A percentile compares a stretch with the other conserved stretches of the same genome.
These are phyloP conservation scores for Apiospora kogelbergensis DNA, from an alignment of 2,329 filamentous ascomycete species.

Conservation along the genomic window DNA sequence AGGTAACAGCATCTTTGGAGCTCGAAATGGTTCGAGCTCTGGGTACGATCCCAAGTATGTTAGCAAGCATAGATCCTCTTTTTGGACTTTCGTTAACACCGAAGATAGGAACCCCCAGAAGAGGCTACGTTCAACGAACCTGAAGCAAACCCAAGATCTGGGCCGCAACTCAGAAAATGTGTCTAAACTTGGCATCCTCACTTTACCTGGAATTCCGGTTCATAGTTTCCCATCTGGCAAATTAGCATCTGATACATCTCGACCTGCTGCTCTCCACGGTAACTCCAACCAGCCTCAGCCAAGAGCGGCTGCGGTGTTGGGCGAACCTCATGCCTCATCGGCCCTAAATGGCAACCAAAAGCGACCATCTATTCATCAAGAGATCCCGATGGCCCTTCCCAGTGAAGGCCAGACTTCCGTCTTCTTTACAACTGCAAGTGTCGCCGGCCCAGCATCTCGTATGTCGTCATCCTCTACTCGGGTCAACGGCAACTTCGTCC, in stretches of 20 bases:
- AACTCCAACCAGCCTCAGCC: not conserved
- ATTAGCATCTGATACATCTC: not conserved
- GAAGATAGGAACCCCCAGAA: not conserved
- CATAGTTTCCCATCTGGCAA: not conserved
- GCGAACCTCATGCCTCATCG: not conserved
- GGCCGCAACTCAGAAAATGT: not conserved
- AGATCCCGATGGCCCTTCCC: not conserved
- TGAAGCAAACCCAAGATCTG: not conserved
- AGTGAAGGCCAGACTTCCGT: not conserved
- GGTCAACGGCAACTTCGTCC: not conserved
- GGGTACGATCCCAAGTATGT: not conserved
- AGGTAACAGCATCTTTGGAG: not conserved
- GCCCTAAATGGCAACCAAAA: not conserved
- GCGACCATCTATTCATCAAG: not conserved
- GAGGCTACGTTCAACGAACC: not conserved
- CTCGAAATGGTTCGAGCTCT: too few relatives aligned
- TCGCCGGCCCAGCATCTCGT: not conserved
- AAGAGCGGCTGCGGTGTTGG: not conserved
- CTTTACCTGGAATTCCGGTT: not conserved
- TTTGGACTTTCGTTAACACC: not conserved
- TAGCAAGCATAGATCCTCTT: not conserved
- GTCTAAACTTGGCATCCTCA: not conserved
- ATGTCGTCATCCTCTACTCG: not conserved
- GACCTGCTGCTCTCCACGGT: not conserved
- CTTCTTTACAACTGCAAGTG: not conserved